Base-by-base conservation (phyloP, 2,329 filamentous ascomycete genomes). In the Aspergillus intermedius region DNA sequence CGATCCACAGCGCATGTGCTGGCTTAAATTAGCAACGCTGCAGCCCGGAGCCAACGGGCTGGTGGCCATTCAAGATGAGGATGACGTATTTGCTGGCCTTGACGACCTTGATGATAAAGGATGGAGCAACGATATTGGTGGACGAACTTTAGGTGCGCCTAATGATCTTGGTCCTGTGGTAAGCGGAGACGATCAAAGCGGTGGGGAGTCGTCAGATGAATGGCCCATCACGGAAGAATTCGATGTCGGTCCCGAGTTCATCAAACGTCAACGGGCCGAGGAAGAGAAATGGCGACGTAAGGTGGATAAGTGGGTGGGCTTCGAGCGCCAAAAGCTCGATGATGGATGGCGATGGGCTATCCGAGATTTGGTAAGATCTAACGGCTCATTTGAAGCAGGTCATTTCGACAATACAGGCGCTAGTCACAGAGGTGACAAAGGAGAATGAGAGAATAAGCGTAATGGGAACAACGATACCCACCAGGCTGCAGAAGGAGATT, bases 1-100 rank as follows among this genome's bases (percentile, higher is more conserved):
- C 66, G 93, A 98, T 64, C 93, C 93, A 3, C 85, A 89, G 54
- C 88, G 88, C 59, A 97, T 98, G 91, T 94, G 90, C 67, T 98
- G 93, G 93, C 78, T 97, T 49, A 96, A 95, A 68, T 76, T 93
- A 52, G 75, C 53, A 75, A 77, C 42, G 68, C 74, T 15, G 65
- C 77, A 63, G 28, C 57, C 62, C 8, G 60, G 60, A 9, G 54
- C 53, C 28, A 54, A 64, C 32, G 63, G 60, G 3, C 65, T 69
- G 7, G 71, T 76, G 3, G 70, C 74, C 50, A 81, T 88, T 49
- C 86, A 94, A 44, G 88, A 94, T 41, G 89, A 95, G 45, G 91
- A 95, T 50, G 91, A 96, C 65, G 87, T 91, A 5, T 96, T 97
- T 69, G 91, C 91, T 51, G 91, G 91, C 49, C 86, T 97, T n/a